Evolutionary conservation across 176 grass and related monocot species (phyloP), one percentile per base, ranked within the genome.

Genomic region (Aegilops umbellulata): DNA sequence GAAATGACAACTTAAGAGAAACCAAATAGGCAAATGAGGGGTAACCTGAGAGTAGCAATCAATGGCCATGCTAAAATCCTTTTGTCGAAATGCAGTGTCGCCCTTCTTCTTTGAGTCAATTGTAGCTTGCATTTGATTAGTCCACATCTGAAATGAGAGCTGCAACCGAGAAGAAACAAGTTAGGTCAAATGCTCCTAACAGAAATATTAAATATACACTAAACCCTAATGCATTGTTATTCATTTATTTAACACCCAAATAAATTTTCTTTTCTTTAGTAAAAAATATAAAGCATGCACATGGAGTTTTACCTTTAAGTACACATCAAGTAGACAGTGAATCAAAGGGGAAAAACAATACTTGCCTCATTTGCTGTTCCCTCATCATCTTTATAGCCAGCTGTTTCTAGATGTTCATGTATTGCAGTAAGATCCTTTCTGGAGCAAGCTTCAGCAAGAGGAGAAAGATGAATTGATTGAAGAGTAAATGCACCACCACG

Each of bases 381-480:
- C 71, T 97, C 95, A 7, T 97, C 93, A 63, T 95, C 91, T 86
- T 91, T 95, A 79, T 95, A 97, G 25, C 93, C 93, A 29, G 87
- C 73, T 27, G 87, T 92, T 82, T 97, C 95, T 71, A 97, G 81
- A 74, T 95, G 95, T 92, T 95, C 95, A 53, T 97, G 95, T 88
- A 93, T 93, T 72, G 95, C 95, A 70, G 93, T 97, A 66, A 97
- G 92, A 85, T 97, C 95, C 79, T 93, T 83, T 88, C 87, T 93
- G 36, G 93, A 97, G 78, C 95, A 97, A 87, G 95, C 95, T 93
- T 97, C 89, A 2, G 90, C 95, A 65, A 97, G 91, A 82, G 93
- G 93, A 69, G 91, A 95, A 76, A 97, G 95, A 65, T 78, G 77
- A 26, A 95, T 82, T 13, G 87, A 84, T 69, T 97, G 89, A 60